These are phyloP conservation scores for Trypanosoma melophagium DNA, from an alignment of 208 protist species.

Conservation along the genomic window DNA sequence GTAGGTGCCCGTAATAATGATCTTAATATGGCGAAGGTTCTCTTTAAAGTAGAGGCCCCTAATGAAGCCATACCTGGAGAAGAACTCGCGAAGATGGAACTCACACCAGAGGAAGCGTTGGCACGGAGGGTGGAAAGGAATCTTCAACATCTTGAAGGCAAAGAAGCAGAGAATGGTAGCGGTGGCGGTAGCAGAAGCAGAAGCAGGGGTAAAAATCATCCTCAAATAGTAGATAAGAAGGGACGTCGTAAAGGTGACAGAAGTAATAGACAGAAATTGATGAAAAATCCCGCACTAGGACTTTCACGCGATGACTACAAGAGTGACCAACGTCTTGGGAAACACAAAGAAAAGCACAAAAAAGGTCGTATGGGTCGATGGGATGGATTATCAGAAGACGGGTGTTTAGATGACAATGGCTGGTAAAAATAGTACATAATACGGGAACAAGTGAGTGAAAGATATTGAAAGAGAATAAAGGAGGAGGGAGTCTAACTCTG, in stretches of 20 bases:
- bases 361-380: constrained; percentile 59
- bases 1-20: constrained; percentile 53
- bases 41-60: constrained; percentile 45
- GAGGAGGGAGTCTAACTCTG: too few species aligned
- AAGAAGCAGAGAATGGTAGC: constrained; percentile 1
- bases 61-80: constrained; percentile 49
- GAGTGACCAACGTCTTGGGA: constrained; percentile 39
- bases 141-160: constrained; percentile 35
- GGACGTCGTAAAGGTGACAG: too few species aligned
- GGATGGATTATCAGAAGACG: constrained; percentile 29
- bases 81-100: constrained; percentile 44
- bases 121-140: constrained; percentile 43
- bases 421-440: neutral
- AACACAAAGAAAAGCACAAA: constrained; percentile 69
- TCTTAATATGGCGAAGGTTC: constrained; percentile 52
- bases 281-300: constrained; percentile 21
- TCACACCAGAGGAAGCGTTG: constrained; percentile 52
- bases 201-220: too few species aligned
- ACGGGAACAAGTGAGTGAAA: too few species aligned
- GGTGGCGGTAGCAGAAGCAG: too few species aligned
- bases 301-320: constrained; percentile 64
- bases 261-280: neutral
- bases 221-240: too few species aligned
- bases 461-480: neutral
- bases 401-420: neutral